Evolutionary conservation across 257 asterid genomes (phyloP).

Genomic region (Coffea eugenioides): DNA sequence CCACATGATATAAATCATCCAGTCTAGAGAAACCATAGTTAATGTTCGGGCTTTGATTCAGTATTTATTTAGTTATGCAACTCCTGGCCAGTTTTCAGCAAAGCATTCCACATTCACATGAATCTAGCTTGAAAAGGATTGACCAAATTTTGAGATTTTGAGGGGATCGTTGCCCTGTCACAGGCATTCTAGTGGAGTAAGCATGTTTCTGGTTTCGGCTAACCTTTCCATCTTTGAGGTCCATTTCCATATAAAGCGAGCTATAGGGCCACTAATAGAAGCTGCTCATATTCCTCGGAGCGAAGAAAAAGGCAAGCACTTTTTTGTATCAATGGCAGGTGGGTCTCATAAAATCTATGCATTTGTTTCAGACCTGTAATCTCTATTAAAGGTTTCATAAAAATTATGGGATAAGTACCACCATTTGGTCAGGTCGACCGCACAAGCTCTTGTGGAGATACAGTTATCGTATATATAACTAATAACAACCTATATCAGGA

Average conservation of each 20-base stretch:
- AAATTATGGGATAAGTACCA: too few species aligned
- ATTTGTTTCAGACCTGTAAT: neutral
- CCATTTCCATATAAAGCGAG: neutral
- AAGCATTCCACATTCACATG: neutral
- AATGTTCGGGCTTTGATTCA: neutral
- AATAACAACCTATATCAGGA: neutral
- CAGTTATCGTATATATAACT: neutral
- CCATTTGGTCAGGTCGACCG: too few species aligned
- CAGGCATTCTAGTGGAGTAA: neutral
- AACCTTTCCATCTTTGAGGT: neutral
- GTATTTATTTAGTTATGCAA: neutral
- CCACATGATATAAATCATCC: neutral
- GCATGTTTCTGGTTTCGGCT: neutral
- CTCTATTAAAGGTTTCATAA: too few species aligned
- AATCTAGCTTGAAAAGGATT: neutral
- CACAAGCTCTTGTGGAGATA: too few species aligned
- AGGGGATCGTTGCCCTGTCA: too few species aligned
- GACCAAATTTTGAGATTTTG: neutral
- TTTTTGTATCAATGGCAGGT: too few species aligned
- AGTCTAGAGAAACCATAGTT: neutral
- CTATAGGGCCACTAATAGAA: too few species aligned
- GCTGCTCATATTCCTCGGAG: too few species aligned
- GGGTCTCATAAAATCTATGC: too few species aligned
- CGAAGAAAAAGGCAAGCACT: too few species aligned
- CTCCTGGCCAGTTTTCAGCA: neutral